Conservation (phyloP, 345 rosid species). For the Rhodamnia argentea region DNA sequence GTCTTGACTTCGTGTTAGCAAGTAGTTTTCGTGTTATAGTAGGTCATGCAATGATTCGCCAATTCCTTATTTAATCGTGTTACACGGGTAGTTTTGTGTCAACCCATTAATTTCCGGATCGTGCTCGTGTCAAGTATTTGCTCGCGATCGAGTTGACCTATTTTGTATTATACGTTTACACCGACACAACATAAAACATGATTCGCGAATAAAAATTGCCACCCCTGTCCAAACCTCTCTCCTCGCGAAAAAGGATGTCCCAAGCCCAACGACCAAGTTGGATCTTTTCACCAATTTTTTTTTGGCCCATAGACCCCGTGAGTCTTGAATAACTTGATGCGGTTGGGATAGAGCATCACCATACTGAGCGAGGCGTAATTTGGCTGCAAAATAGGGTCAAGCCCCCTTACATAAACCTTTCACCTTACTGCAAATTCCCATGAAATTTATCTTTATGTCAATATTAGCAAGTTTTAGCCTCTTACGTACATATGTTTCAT, state of each 20-base stretch:
- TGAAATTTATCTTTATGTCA: not conserved
- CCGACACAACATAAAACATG: not conserved
- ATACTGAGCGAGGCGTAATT: not conserved
- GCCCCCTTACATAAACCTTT: not conserved
- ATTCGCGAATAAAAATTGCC: not conserved
- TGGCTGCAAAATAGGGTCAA: not conserved
- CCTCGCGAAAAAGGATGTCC: not conserved
- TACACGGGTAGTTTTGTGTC: not conserved
- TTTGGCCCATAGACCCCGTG: not conserved
- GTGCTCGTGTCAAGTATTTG: not conserved
- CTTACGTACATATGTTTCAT: not conserved
- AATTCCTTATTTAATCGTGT: not conserved
- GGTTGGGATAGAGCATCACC: not conserved
- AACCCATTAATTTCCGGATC: not conserved
- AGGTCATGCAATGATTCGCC: not conserved
- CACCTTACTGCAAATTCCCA: not conserved
- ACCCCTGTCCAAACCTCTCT: not conserved
- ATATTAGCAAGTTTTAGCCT: not conserved
- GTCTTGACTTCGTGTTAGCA: not conserved
- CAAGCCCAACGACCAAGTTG: not conserved
- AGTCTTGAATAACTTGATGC: not conserved
- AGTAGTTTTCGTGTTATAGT: not conserved
- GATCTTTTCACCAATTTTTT: not conserved
- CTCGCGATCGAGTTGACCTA: not conserved
- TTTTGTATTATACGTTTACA: not conserved